phyloP scores from a whole-genome alignment of 257 asterid genomes.

The Solanum virginianum region DNA sequence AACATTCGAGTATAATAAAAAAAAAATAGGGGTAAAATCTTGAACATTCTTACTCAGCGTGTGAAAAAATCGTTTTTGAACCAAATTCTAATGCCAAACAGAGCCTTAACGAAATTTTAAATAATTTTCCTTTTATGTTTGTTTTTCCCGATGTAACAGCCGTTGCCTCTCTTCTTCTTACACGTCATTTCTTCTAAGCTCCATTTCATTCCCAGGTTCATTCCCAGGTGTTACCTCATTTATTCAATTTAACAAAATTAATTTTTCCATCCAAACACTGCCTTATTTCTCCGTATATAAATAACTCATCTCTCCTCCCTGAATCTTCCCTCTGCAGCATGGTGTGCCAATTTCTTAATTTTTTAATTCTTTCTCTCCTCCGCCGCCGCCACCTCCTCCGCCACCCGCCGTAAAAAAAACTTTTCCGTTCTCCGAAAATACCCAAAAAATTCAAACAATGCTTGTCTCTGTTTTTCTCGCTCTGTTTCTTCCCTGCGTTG shows the following conservation, averaged over 20 bases:
- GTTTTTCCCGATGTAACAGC: background rate
- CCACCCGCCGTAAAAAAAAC: background rate
- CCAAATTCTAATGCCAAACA: no score
- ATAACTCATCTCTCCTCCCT: background rate
- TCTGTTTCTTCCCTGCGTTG: conserved; percentile 74
- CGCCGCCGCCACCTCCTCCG: background rate
- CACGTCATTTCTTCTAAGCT: background rate
- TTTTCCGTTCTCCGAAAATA: background rate
- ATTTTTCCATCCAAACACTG: background rate
- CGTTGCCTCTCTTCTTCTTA: background rate
- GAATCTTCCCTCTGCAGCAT: conserved; percentile 3
- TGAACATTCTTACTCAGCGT: background rate
- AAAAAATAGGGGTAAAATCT: background rate
- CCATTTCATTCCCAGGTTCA: background rate
- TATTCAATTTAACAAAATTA: background rate
- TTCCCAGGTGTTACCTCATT: background rate
- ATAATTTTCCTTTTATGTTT: background rate
- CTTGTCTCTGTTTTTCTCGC: conserved; percentile 64
- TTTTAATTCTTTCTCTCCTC: background rate
- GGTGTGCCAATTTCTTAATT: conserved; percentile 18
- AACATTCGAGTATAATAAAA: background rate
- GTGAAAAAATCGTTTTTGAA: no score
- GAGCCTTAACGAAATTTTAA: no score
- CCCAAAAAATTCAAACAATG: conserved; percentile 18
- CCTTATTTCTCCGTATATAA: conserved; percentile 3